Evolutionary conservation across 148 eudicot species (phyloP).

Genomic region (Chenopodium album): DNA sequence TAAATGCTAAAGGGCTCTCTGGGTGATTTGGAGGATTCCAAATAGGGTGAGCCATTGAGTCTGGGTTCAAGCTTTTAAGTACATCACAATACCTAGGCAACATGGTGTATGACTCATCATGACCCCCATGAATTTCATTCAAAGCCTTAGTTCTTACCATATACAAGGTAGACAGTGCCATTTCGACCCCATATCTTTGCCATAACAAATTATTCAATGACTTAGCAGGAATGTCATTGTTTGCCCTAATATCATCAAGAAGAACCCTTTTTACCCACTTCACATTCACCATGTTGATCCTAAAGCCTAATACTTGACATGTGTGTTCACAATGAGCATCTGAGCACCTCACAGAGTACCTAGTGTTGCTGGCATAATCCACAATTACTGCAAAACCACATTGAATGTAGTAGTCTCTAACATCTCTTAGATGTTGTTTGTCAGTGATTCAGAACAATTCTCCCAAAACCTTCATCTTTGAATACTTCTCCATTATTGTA

Average conservation of each 20-base stretch:
- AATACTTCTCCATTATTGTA: neutral
- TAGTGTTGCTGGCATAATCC: neutral
- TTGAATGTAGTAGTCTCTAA: neutral
- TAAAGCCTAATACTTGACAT: neutral
- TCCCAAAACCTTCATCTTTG: neutral
- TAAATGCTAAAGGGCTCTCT: neutral
- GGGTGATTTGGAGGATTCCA: neutral
- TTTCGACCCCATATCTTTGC: neutral
- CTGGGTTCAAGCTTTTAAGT: neutral
- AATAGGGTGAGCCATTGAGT: neutral
- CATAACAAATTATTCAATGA: neutral
- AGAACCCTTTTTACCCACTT: neutral
- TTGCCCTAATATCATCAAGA: neutral
- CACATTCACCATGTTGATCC: neutral
- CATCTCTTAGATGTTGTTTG: neutral
- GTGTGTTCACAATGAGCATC: neutral
- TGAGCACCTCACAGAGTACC: neutral
- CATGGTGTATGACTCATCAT: neutral
- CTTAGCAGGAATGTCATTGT: neutral
- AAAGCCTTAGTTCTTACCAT: neutral
- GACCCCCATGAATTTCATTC: neutral
- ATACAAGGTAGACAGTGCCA: no score
- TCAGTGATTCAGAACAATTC: neutral
- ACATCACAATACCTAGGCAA: neutral
- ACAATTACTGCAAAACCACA: neutral